Conservation (phyloP, 1,284 basidiomycete genomes). For the Macrocystidia cucumis region DNA sequence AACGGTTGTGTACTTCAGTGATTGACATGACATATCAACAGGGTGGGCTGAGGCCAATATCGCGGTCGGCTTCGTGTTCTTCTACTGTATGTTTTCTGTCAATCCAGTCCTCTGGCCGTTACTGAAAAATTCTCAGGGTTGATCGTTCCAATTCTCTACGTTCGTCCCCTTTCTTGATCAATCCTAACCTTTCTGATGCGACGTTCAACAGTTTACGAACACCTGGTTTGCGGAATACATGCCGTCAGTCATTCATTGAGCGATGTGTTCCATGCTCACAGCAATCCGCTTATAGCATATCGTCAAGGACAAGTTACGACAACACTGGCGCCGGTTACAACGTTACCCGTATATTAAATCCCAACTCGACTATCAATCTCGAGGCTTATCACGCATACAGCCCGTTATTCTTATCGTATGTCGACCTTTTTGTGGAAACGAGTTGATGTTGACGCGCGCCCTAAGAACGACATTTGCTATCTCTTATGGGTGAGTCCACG, state of each 20-base stretch:
- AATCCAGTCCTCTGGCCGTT: background rate
- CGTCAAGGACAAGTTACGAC: constrained; percentile 48
- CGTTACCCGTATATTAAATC: constrained; percentile 56
- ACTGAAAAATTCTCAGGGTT: constrained; percentile 29
- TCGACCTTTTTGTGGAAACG: background rate
- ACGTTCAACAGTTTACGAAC: constrained; percentile 46
- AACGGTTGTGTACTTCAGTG: background rate
- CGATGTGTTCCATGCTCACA: background rate
- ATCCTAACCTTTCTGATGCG: background rate
- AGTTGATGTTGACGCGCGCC: constrained; percentile 1
- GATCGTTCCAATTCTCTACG: constrained; percentile 52
- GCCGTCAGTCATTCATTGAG: constrained; percentile 34
- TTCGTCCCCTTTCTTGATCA: constrained; percentile 9
- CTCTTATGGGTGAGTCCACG: constrained; percentile 11
- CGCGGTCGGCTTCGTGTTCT: constrained; percentile 65
- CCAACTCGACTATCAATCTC: constrained; percentile 50
- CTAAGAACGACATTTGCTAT: constrained; percentile 39
- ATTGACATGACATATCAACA: constrained; percentile 9
- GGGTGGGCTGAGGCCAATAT: constrained; percentile 74
- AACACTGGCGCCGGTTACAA: constrained; percentile 64
- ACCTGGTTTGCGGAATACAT: constrained; percentile 46
- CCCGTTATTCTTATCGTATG: constrained; percentile 71
- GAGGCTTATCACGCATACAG: constrained; percentile 72
- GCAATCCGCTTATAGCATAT: constrained; percentile 29
- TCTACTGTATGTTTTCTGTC: constrained; percentile 40